These are phyloP conservation scores for Trichophyton rubrum DNA, from an alignment of 2,329 filamentous ascomycete species.

Conservation along the genomic window DNA sequence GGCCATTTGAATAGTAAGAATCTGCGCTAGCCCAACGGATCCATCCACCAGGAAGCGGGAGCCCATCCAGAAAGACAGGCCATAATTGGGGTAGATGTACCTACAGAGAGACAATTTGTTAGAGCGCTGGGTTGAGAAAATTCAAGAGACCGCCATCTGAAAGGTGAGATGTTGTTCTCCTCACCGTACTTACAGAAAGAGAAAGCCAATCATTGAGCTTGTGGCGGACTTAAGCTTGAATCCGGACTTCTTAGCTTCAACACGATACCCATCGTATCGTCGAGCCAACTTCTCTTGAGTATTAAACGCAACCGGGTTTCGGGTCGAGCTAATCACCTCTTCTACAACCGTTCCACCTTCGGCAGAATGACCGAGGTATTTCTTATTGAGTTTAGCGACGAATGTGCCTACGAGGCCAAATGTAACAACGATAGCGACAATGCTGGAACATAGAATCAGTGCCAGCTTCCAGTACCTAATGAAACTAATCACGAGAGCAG, in stretches of 20 bases:
- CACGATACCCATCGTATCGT: not conserved
- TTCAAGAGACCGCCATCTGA: not conserved
- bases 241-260: not conserved
- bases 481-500: not conserved
- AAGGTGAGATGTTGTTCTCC: not conserved
- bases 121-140: not conserved
- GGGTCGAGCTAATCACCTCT: not conserved
- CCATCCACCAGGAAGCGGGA: slow-evolving; percentile 52
- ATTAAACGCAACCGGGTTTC: not conserved
- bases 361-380: slow-evolving; percentile 50
- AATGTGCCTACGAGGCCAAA: not conserved
- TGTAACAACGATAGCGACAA: not conserved
- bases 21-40: slow-evolving; percentile 47
- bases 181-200: not conserved
- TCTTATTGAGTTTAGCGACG: not conserved
- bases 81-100: not conserved
- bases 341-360: not conserved
- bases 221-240: not conserved
- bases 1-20: slow-evolving; percentile 66
- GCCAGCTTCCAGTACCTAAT: not conserved
- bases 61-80: slow-evolving; percentile 54
- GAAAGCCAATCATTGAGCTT: not conserved
- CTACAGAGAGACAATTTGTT: not conserved
- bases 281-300: not conserved
- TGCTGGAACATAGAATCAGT: slow-evolving; percentile 27